Percentiles rank a stretch among this genome's conserved stretches.
Conservation (phyloP, 768 basidiomycete genomes). For the Leccinum subgranulosum region DNA sequence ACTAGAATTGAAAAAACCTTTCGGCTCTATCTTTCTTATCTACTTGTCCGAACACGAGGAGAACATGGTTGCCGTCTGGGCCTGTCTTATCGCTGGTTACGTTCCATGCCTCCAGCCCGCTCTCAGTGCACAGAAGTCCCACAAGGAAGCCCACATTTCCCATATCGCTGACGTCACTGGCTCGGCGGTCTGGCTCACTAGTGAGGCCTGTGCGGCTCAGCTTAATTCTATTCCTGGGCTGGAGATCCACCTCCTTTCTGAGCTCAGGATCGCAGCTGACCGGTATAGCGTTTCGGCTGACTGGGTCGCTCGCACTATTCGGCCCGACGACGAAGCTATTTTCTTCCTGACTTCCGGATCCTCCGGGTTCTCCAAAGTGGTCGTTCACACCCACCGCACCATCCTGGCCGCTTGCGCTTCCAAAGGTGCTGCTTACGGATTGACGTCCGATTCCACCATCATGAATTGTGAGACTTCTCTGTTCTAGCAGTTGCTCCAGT, state of each 20-base stretch:
- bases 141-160: background rate
- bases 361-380: background rate
- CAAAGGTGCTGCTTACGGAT: background rate
- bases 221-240: background rate
- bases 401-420: background rate
- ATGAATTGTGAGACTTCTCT: slow-evolving; percentile 30
- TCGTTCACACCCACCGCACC: background rate
- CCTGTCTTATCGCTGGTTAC: background rate
- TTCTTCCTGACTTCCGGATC: background rate
- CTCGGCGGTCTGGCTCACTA: slow-evolving; percentile 22
- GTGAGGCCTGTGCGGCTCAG: slow-evolving; percentile 20
- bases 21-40: background rate
- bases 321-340: background rate
- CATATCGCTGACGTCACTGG: slow-evolving; percentile 17
- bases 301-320: slow-evolving; percentile 7
- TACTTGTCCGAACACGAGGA: background rate
- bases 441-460: background rate
- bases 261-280: slow-evolving; percentile 19
- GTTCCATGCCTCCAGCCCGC: background rate
- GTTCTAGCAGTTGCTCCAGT: too few species aligned
- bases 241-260: slow-evolving; percentile 20
- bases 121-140: background rate
- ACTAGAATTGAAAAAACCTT: background rate
- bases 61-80: background rate
- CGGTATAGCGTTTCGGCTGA: slow-evolving; percentile 5